These are phyloP conservation scores for Pinus albicaulis DNA, from an alignment of 75 land plant species.

Conservation along the genomic window DNA sequence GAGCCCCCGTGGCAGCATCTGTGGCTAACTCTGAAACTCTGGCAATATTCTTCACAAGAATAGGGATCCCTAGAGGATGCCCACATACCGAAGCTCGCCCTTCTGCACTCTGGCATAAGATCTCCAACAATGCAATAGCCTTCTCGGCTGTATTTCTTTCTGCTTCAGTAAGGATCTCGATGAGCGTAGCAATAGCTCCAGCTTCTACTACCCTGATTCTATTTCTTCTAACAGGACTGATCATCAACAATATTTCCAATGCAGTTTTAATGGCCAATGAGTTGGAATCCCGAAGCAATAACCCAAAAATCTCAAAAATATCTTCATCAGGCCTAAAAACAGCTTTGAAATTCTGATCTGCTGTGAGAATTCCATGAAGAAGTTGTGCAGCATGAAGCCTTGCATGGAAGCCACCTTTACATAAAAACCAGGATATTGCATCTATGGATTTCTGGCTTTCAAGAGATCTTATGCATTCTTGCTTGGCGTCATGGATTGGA, in stretches of 20 bases:
- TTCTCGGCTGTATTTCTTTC: slow-evolving; percentile 15
- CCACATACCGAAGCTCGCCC: slow-evolving; percentile 46
- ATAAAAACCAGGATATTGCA: slow-evolving; percentile 2
- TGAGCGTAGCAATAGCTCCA: slow-evolving; percentile 16
- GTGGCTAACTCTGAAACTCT: slow-evolving; percentile 33
- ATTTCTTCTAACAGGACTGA: slow-evolving; percentile 45
- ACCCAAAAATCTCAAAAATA: neutral
- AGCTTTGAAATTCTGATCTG: slow-evolving; percentile 6
- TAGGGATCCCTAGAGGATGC: slow-evolving; percentile 36
- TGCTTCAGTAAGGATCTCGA: slow-evolving; percentile 25
- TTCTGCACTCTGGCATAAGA: slow-evolving; percentile 45
- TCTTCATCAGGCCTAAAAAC: slow-evolving; percentile 10
- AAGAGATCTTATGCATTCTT: neutral
- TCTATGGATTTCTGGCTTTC: slow-evolving; percentile 2
- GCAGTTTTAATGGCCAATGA: slow-evolving; percentile 15
- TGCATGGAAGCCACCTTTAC: slow-evolving; percentile 1
- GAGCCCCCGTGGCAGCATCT: slow-evolving; percentile 20
- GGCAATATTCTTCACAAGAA: slow-evolving; percentile 32
- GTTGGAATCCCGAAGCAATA: neutral
- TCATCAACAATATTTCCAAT: slow-evolving; percentile 20
- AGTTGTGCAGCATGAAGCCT: slow-evolving; percentile 10
- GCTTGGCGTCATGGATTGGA: neutral
- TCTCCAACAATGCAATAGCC: slow-evolving; percentile 27
- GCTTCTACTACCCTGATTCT: slow-evolving; percentile 37
- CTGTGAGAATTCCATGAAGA: neutral